These are phyloP conservation scores for Mycena rebaudengoi DNA, from an alignment of 768 basidiomycete species.

Conservation along the genomic window DNA sequence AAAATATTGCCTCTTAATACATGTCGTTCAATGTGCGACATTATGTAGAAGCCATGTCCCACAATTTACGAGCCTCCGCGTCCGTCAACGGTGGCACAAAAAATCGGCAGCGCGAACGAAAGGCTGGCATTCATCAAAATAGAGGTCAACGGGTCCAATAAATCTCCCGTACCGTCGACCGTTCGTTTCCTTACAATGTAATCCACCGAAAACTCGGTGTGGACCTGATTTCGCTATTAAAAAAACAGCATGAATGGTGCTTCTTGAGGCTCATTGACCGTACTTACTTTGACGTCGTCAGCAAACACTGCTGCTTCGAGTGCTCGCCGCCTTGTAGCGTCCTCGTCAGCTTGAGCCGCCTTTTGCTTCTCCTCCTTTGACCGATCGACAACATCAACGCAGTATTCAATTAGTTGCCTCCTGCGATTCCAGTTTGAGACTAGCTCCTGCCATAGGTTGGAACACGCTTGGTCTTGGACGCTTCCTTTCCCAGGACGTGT, in stretches of 20 bases:
- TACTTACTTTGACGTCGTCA: conserved; percentile 75
- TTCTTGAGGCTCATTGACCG: background rate
- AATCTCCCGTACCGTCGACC: conserved; percentile 63
- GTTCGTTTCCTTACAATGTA: conserved; percentile 75
- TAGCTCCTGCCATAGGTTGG: conserved; percentile 79
- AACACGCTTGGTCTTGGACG: conserved; percentile 79
- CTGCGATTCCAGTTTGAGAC: conserved; percentile 73
- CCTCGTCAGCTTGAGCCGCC: conserved; percentile 51
- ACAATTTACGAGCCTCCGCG: conserved; percentile 62
- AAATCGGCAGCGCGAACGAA: conserved; percentile 80
- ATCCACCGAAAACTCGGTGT: conserved; percentile 78
- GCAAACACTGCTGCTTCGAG: conserved; percentile 66
- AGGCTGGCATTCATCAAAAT: conserved; percentile 55
- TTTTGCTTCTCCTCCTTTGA: conserved; percentile 64
- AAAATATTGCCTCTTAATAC: too few species aligned
- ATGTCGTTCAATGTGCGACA: too few species aligned
- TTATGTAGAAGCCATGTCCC: conserved; percentile 53
- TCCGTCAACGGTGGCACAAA: conserved; percentile 74
- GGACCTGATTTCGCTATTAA: conserved; percentile 73
- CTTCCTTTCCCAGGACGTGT: conserved; percentile 51
- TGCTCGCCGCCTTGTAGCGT: conserved; percentile 56
- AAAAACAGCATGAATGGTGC: background rate
- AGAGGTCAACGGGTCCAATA: background rate
- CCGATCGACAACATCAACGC: conserved; percentile 73
- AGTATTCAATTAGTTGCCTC: conserved; percentile 79